These are phyloP conservation scores for Solanum hybrid DNA, from an alignment of 305 asterid species.

Conservation along the genomic window DNA sequence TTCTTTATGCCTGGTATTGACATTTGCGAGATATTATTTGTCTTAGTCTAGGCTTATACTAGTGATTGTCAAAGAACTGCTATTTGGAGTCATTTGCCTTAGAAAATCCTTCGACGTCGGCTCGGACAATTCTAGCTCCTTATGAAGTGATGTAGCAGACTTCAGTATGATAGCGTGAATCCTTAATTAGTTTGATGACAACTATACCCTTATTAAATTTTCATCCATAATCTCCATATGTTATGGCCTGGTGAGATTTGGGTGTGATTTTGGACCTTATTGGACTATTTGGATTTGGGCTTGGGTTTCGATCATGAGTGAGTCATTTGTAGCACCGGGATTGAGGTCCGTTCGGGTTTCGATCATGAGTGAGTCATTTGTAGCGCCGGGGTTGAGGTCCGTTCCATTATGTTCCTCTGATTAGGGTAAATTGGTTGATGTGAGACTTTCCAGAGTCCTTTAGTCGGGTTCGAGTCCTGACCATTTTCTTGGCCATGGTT, in stretches of 20 bases:
- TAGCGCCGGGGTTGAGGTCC: neutral
- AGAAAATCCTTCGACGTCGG: neutral
- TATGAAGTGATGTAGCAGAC: neutral
- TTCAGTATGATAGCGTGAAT: neutral
- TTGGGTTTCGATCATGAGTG: neutral
- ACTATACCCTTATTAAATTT: neutral
- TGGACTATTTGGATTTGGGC: neutral
- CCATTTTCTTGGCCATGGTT: neutral
- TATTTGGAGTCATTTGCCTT: neutral
- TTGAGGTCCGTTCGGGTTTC: neutral
- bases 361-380: neutral
- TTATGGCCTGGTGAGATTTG: neutral
- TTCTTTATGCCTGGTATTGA: neutral
- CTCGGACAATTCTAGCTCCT: neutral
- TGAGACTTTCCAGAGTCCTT: neutral
- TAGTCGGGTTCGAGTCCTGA: neutral
- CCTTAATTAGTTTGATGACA: neutral
- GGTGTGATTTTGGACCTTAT: neutral
- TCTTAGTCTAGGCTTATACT: neutral
- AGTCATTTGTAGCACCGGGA: neutral
- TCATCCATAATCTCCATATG: neutral
- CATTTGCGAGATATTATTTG: neutral
- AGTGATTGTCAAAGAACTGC: neutral
- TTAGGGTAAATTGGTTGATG: neutral
- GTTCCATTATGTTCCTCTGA: neutral